Conservation (phyloP, 768 basidiomycete genomes). For the Calocera viscosa region DNA sequence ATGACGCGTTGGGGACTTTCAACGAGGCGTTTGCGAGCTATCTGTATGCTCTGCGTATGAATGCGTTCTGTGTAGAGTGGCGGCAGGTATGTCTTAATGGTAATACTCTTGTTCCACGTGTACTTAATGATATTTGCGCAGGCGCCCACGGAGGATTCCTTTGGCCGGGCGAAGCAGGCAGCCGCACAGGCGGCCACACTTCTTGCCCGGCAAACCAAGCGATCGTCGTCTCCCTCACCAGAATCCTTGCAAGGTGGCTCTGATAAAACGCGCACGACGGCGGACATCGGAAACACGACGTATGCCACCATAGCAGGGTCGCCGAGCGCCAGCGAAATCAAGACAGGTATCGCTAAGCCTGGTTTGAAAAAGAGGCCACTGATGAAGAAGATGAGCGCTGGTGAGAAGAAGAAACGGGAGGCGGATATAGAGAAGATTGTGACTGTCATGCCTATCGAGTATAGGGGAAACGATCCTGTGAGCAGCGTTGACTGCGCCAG, state of each 20-base stretch:
- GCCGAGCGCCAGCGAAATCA: constrained; percentile 23
- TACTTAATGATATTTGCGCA: constrained; percentile 19
- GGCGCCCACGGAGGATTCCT: constrained; percentile 53
- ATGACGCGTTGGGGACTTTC: constrained; percentile 66
- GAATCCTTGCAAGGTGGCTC: neutral
- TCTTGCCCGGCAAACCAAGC: neutral
- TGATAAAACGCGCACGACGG: constrained; percentile 10
- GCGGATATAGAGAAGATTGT: constrained; percentile 50
- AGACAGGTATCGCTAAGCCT: constrained; percentile 27
- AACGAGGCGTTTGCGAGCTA: constrained; percentile 90
- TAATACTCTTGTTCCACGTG: neutral
- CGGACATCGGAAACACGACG: neutral
- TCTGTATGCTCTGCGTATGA: constrained; percentile 88
- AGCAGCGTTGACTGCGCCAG: constrained; percentile 22
- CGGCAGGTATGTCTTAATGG: constrained; percentile 44
- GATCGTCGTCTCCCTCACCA: neutral
- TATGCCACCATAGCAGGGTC: neutral
- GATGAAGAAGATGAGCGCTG: constrained; percentile 57
- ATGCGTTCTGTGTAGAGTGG: constrained; percentile 89
- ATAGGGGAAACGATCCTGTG: constrained; percentile 77
- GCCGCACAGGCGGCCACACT: constrained; percentile 30
- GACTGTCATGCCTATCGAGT: constrained; percentile 72
- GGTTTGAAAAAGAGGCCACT: constrained; percentile 43
- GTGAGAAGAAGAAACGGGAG: constrained; percentile 72
- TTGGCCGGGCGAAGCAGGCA: constrained; percentile 38